Conservation (phyloP, 169 alveolate species). For the Perkinsus olseni region DNA sequence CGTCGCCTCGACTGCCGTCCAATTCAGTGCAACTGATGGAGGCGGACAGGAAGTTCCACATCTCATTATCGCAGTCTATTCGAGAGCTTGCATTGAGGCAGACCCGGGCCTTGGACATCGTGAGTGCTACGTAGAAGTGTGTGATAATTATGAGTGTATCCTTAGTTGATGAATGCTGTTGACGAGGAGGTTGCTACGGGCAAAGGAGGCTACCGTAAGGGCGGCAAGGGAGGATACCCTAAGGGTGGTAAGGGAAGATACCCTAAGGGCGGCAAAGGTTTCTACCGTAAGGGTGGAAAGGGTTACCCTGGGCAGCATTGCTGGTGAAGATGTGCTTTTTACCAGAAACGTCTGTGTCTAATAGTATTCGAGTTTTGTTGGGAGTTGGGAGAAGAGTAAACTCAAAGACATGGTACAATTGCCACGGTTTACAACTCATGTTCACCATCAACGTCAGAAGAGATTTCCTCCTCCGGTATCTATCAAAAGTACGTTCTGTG, state of each 20-base stretch:
- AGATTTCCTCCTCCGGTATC: background rate
- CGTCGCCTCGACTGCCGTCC: background rate
- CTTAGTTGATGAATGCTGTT: background rate
- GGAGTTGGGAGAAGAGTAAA: too few relatives aligned
- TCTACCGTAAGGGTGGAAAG: too few relatives aligned
- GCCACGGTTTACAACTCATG: too few relatives aligned
- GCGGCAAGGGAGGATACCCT: background rate
- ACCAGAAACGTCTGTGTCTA: too few relatives aligned
- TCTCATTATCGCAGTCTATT: background rate
- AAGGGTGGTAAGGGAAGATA: too few relatives aligned
- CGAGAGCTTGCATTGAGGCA: background rate
- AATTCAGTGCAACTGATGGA: background rate
- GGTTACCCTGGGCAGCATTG: too few relatives aligned
- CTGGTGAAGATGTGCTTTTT: too few relatives aligned
- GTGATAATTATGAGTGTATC: background rate
- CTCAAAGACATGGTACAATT: too few relatives aligned
- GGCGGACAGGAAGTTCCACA: background rate
- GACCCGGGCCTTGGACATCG: background rate
- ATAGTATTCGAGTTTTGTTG: too few relatives aligned
- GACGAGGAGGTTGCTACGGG: background rate
- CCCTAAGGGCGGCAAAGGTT: too few relatives aligned
- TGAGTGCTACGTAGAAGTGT: background rate
- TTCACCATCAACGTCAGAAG: background rate
- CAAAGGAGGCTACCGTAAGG: background rate
- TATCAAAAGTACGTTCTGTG: background rate